phyloP scores from a whole-genome alignment of 164 flowering plant species.

The Tetracentron sinense region DNA sequence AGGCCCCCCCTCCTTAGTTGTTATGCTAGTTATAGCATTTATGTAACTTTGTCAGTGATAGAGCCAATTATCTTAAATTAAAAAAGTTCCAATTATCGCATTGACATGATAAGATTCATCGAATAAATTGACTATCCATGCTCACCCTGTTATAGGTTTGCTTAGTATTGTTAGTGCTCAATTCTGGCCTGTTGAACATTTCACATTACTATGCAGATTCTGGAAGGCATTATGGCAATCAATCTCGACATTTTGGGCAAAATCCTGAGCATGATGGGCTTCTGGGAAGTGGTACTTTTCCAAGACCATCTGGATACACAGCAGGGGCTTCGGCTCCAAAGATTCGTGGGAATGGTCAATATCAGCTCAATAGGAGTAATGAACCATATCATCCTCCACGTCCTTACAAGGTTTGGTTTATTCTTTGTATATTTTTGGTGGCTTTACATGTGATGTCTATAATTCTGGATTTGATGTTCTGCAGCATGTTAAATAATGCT shows the following conservation, averaged over 20 bases:
- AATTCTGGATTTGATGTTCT: neutral
- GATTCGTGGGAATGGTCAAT: slow-evolving; percentile 50
- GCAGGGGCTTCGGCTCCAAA: slow-evolving; percentile 59
- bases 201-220: slow-evolving; percentile 42
- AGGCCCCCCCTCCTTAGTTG: too few relatives aligned
- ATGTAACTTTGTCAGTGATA: too few relatives aligned
- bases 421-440: neutral
- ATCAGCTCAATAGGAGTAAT: slow-evolving; percentile 55
- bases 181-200: neutral
- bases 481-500: slow-evolving; percentile 1
- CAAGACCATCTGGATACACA: slow-evolving; percentile 69
- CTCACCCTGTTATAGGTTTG: too few relatives aligned
- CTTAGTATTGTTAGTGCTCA: too few relatives aligned
- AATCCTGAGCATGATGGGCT: slow-evolving; percentile 96
- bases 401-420: slow-evolving; percentile 54
- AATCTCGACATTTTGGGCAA: slow-evolving; percentile 68
- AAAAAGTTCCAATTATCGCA: too few relatives aligned
- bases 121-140: too few relatives aligned
- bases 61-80: too few relatives aligned
- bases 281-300: slow-evolving; percentile 95
- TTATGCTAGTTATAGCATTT: too few relatives aligned
- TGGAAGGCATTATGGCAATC: slow-evolving; percentile 62
- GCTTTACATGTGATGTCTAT: neutral
- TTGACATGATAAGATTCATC: too few relatives aligned
- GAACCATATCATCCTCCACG: slow-evolving; percentile 98